Evolutionary conservation across 2,329 filamentous ascomycete genomes (phyloP), one percentile per base, ranked within the genome.

Genomic region (Aspergillus brunneoviolaceus): DNA sequence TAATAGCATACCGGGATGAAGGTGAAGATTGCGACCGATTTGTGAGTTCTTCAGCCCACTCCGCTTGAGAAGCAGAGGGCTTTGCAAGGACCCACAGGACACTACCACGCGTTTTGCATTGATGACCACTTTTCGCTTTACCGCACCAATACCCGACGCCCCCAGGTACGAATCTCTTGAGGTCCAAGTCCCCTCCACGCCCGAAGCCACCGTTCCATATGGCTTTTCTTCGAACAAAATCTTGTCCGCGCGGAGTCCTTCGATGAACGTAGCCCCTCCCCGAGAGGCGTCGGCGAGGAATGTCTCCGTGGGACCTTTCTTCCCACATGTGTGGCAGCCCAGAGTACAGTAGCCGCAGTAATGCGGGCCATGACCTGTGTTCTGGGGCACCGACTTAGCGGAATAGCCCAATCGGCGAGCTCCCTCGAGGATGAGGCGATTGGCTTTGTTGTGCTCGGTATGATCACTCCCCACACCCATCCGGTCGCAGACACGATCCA

Each of bases 41-140:
- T 96, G 88, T 4, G 82, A 82, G 72, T 96, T 96, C 79, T 84
- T 88, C 53, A 97, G 75, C 1, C 92, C 92, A 61, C 92, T 96
- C 53, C 89, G 88, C 65, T 87, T 79, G 49, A 98, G 80, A 2
- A 97, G 73, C 1, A 94, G 73, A 0, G 94, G 93, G 49, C 87
- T 92, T 70, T 90, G 87, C 57, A 97, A 77, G 1, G 89, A 85
- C 4, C 94, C 93, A 25, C 85, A 85, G 0, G 91, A 86, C n/a
- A 96, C 76, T 51, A 97, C 85, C 11, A 96, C 89, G 69, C 87
- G 89, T 75, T 90, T 91, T 1, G 92, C 92, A 68, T 85, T 90
- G 70, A 97, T 84, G 47, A 87, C 79, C 7, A 96, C 81, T 62
- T 86, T 82, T 42, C 89, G 83, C 52, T 78, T 82, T 5, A 85